Base-by-base conservation (phyloP, 75 land plant species). In the Cupressus sempervirens region DNA sequence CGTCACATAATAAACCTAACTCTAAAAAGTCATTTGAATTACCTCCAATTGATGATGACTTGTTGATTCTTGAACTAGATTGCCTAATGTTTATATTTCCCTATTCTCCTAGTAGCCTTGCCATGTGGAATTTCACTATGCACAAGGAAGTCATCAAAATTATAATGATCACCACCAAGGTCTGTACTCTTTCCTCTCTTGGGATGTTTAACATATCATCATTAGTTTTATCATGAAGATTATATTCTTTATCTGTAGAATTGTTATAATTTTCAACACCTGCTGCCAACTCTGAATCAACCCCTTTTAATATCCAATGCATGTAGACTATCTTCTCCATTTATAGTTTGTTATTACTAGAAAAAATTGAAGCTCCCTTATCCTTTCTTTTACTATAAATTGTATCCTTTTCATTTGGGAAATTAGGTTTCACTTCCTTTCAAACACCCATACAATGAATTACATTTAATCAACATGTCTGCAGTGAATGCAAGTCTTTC, bases 71-170 rank as follows among this genome's bases (percentile, higher is more conserved):
- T 7, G 73, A 70, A 70, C 34, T 70, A n/a, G 9, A 70, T 2
- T 70, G 73, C 29, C 73, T n/a, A 3, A 10, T 0, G 30, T 29
- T 70, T 30, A 8, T 70, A 70, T 70, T 70, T 30, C 73, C 73
- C 8, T 70, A 2, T 30, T 29, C 32, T 70, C 34, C 34, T 18
- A 13, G 30, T 62, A 3, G 52, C 32, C 58, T n/a, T 2, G 1
- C 83, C 83, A 52, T 11, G 40, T 53, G 83, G 5, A 15, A 70
- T 30, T 70, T 70, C 73, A 70, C 38, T 82, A 82, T 62, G 62
- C 8, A 52, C 83, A 82, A 40, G 62, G 13, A 82, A 82, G 56
- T 53, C 62, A 53, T 52, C 56, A 82, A 82, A 82, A 52, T 52
- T 50, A 35, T n/a, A 82, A 53, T 53, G 20, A 46, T 46, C 83